Conservation (phyloP, 1,139 yeast species). For the Pneumocystis oryctolagi region DNA sequence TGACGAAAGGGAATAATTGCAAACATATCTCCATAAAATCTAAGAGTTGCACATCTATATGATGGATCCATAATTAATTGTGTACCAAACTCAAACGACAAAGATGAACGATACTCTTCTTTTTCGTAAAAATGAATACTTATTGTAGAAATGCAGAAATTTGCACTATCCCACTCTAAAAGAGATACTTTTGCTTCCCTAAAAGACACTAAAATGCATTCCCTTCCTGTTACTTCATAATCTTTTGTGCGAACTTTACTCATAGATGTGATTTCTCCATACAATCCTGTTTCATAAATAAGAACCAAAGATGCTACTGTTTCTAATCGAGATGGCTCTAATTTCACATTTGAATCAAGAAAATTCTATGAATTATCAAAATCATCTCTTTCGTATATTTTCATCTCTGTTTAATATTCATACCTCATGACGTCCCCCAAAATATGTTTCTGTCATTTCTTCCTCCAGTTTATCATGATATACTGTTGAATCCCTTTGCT, state of each 20-base stretch:
- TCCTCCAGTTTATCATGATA: background rate
- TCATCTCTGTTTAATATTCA: constrained; percentile 11
- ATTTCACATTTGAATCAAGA: constrained; percentile 6
- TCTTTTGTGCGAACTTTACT: constrained; percentile 35
- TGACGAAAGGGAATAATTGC: constrained; percentile 57
- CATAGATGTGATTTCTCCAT: constrained; percentile 54
- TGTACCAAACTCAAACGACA: constrained; percentile 31
- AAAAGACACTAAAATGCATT: constrained; percentile 54
- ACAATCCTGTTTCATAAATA: constrained; percentile 51
- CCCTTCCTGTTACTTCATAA: constrained; percentile 31
- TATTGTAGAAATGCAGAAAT: constrained; percentile 44
- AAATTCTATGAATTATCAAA: constrained; percentile 5
- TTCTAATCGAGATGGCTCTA: constrained; percentile 19
- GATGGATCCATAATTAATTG: constrained; percentile 53
- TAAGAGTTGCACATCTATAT: constrained; percentile 44
- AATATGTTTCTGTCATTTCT: background rate
- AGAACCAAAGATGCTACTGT: constrained; percentile 34
- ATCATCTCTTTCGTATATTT: background rate
- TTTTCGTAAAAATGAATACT: constrained; percentile 82
- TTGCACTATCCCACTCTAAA: constrained; percentile 50
- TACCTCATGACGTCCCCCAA: constrained; percentile 6
- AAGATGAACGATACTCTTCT: constrained; percentile 38
- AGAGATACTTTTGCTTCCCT: constrained; percentile 65
- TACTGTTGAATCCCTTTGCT: background rate
- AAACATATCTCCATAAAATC: constrained; percentile 49